Conservation (phyloP, 2,329 filamentous ascomycete species). For the Exophiala oligosperma region DNA sequence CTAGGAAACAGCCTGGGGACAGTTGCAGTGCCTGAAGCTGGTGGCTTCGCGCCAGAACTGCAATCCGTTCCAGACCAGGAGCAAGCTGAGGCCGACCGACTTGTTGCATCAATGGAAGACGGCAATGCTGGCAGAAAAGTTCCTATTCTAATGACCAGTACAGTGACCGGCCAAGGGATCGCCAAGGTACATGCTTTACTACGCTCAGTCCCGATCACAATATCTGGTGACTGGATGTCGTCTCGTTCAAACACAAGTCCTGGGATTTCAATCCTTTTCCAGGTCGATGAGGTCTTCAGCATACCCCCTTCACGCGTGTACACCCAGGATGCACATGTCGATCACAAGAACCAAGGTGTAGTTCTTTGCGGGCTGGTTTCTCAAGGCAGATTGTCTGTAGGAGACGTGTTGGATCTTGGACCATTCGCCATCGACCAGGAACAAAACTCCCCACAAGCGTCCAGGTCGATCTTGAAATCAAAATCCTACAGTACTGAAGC, state of each 20-base stretch:
- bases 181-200: constrained; percentile 79
- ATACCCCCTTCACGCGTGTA: constrained; percentile 64
- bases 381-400: constrained; percentile 74
- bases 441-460: background rate
- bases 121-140: constrained; percentile 55
- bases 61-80: constrained; percentile 59
- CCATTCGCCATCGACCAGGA: constrained; percentile 58
- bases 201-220: constrained; percentile 61
- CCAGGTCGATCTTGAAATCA: constrained; percentile 9
- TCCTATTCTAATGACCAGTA: constrained; percentile 84
- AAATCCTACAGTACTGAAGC: constrained; percentile 16
- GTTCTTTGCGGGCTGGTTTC: constrained; percentile 83
- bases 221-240: background rate
- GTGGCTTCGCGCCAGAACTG: constrained; percentile 54
- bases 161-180: constrained; percentile 81
- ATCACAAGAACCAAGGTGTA: constrained; percentile 56
- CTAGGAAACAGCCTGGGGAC: constrained; percentile 43
- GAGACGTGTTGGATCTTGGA: constrained; percentile 75
- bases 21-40: constrained; percentile 36
- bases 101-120: constrained; percentile 46
- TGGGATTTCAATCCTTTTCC: constrained; percentile 64
- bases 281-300: constrained; percentile 87
- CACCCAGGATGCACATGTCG: constrained; percentile 35
- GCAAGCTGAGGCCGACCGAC: constrained; percentile 56
- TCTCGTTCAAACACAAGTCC: constrained; percentile 44